These are phyloP conservation scores for Porodaedalea pini DNA, from an alignment of 1,284 basidiomycete species.

Conservation along the genomic window DNA sequence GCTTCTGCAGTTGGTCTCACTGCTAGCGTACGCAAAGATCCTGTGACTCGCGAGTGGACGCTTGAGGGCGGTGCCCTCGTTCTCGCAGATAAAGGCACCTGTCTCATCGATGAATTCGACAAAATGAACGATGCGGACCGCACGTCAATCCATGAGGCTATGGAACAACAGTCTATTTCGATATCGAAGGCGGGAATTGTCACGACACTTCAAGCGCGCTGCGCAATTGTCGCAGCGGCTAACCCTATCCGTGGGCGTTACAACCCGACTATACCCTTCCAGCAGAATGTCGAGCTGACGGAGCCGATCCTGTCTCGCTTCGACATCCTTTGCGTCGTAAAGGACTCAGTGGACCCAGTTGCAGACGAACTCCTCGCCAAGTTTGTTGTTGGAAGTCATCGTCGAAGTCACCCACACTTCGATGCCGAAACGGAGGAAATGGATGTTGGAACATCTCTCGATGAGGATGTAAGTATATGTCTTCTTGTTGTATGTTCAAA, in stretches of 20 bases:
- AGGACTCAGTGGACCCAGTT: constrained; percentile 95
- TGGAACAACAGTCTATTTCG: constrained; percentile 99
- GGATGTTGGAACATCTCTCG: constrained; percentile 83
- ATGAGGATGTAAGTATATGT: constrained; percentile 75
- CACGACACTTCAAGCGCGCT: constrained; percentile 93
- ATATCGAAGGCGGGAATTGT: constrained; percentile 99
- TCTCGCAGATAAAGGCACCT: constrained; percentile 97
- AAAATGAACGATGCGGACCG: constrained; percentile 99
- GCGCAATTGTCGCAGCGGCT: constrained; percentile 95
- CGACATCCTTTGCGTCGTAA: constrained; percentile 97
- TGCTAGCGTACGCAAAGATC: constrained; percentile 96
- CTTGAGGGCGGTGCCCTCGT: constrained; percentile 97
- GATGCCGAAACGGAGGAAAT: constrained; percentile 83
- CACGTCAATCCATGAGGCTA: constrained; percentile 98
- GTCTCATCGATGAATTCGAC: constrained; percentile 99
- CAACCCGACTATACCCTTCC: constrained; percentile 96
- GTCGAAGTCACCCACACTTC: constrained; percentile 92
- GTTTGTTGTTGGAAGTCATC: constrained; percentile 95
- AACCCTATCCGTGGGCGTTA: constrained; percentile 96
- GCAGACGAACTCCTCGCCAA: constrained; percentile 95
- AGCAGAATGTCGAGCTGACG: constrained; percentile 97
- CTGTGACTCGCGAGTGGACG: constrained; percentile 97
- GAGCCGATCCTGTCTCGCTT: constrained; percentile 99
- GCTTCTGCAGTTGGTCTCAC: constrained; percentile 98
- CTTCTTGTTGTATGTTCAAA: not conserved